Conservation (phyloP, 2,329 filamentous ascomycete genomes). For the Epichloe elymi region DNA sequence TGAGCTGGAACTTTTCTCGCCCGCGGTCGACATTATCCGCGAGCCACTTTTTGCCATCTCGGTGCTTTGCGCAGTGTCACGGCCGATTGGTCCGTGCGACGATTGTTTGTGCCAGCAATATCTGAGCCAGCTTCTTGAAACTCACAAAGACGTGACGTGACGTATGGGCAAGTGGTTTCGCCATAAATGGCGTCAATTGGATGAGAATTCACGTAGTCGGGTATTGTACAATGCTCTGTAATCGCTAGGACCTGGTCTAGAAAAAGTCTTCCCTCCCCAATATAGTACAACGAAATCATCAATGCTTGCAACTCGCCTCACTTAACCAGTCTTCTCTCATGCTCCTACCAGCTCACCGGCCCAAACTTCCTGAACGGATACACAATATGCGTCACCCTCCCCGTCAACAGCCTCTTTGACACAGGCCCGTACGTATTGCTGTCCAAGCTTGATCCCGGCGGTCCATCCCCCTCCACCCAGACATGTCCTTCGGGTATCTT, state of each 20-base stretch:
- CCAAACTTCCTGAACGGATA: constrained; percentile 52
- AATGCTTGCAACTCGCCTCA: not conserved
- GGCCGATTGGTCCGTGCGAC: not conserved
- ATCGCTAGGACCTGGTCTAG: not conserved
- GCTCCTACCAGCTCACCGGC: constrained; percentile 44
- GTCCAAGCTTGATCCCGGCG: constrained; percentile 56
- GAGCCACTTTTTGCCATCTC: not conserved
- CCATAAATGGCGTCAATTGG: too few species aligned
- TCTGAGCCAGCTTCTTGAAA: too few species aligned
- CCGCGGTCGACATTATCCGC: constrained; percentile 3
- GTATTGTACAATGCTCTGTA: too few species aligned
- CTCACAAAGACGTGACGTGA: too few species aligned
- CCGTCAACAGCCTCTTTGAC: constrained; percentile 60
- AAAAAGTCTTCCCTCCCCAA: not conserved
- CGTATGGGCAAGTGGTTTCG: too few species aligned
- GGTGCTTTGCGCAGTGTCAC: too few species aligned
- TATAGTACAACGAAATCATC: not conserved
- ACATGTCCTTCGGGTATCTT: constrained; percentile 72
- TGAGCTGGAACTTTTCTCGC: not conserved
- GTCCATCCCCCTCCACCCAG: constrained; percentile 84
- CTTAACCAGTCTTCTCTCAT: constrained; percentile 18
- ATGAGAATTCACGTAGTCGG: too few species aligned
- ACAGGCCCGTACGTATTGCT: constrained; percentile 87
- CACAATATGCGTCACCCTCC: constrained; percentile 59
- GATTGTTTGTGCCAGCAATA: not conserved